Conservation (phyloP, 768 basidiomycete species). For the Boletus rubroflammeus region DNA sequence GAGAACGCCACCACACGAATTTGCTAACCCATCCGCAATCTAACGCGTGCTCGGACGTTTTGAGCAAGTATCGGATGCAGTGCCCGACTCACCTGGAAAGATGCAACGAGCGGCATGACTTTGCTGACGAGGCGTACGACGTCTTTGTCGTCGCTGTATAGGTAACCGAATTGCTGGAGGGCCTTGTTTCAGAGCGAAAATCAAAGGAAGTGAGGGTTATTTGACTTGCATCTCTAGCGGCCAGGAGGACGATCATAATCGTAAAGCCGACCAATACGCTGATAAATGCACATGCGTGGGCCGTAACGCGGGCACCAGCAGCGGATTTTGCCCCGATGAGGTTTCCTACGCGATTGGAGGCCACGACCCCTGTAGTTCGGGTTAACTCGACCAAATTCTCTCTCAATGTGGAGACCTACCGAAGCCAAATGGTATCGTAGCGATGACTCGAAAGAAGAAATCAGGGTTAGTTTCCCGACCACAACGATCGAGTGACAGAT, state of each 20-base stretch:
- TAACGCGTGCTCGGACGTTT: constrained; percentile 12
- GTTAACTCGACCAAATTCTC: background rate
- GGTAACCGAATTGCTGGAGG: constrained; percentile 52
- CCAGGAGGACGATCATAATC: constrained; percentile 59
- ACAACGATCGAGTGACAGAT: background rate
- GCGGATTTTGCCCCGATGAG: constrained; percentile 59
- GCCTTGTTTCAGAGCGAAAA: background rate
- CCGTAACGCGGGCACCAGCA: constrained; percentile 49
- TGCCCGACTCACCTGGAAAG: constrained; percentile 41
- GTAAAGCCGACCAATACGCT: constrained; percentile 56
- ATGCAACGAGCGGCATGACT: constrained; percentile 53
- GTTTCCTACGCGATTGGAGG: constrained; percentile 71
- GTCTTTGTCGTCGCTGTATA: constrained; percentile 62
- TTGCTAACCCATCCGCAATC: constrained; percentile 51
- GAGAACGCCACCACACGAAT: constrained; percentile 47
- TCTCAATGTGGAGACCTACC: constrained; percentile 32
- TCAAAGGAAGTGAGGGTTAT: background rate
- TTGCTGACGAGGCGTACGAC: constrained; percentile 48
- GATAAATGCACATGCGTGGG: constrained; percentile 60
- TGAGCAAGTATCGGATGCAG: background rate
- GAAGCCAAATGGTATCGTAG: constrained; percentile 74
- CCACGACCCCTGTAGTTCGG: constrained; percentile 51
- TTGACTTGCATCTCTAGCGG: constrained; percentile 49
- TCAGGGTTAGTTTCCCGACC: background rate
- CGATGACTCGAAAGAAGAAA: constrained; percentile 45